Percentiles rank a stretch among this genome's conserved stretches.
phyloP scores from a whole-genome alignment of 177 flowering plant genomes.

The Vitis hybrid region DNA sequence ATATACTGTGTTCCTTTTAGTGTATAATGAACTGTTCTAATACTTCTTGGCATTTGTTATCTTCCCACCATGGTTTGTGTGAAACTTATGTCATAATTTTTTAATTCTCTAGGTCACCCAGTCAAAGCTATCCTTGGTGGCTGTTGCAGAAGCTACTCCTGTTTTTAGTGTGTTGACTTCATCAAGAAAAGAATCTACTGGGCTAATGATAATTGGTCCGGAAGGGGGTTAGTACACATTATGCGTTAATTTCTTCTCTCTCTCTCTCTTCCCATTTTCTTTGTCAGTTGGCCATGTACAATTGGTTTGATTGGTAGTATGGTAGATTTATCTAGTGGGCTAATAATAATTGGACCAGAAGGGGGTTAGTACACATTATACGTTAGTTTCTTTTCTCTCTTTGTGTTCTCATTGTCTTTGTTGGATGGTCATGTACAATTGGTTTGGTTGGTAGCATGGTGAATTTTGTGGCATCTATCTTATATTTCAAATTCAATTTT shows the following conservation, averaged over 20 bases:
- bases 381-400: background rate
- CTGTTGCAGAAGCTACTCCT: slow-evolving; percentile 82
- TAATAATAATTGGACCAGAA: slow-evolving; percentile 87
- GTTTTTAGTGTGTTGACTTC: slow-evolving; percentile 50
- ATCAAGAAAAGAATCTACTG: slow-evolving; percentile 38
- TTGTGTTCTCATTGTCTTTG: background rate
- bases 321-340: slow-evolving; percentile 32
- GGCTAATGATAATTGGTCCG: slow-evolving; percentile 79
- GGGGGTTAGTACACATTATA: slow-evolving; percentile 62
- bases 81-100: background rate
- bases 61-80: background rate
- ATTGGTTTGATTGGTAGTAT: background rate
- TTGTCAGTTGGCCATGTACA: background rate
- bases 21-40: too few species aligned
- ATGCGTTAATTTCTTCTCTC: background rate
- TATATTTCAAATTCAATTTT: too few species aligned
- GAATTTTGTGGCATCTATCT: too few species aligned
- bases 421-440: background rate
- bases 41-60: background rate
- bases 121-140: slow-evolving; percentile 71
- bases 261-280: background rate
- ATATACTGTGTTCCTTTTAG: too few species aligned
- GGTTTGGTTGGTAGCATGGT: too few species aligned
- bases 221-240: slow-evolving; percentile 77
- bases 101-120: slow-evolving; percentile 45